A percentile compares a stretch with the other conserved stretches of the same genome.
Conservation (phyloP, 805 yeast species). For the Saccharomycopsis malanga region DNA sequence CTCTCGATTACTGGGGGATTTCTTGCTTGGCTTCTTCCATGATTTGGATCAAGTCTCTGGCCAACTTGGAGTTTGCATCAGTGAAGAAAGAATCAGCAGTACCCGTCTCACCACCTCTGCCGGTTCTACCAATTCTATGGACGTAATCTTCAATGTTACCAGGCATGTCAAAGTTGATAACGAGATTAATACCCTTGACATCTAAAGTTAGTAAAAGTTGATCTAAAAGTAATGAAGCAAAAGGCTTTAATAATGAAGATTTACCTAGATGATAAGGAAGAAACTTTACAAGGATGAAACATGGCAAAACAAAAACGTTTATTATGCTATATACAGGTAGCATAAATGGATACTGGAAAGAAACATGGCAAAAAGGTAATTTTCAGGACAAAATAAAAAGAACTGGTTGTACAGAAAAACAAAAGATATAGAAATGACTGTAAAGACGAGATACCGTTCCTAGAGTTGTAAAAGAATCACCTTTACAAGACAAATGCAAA, state of each 20-base stretch:
- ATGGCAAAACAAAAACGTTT: not conserved
- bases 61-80: conserved; percentile 76
- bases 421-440: no score
- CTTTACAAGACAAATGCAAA: not conserved
- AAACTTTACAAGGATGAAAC: conserved; percentile 4
- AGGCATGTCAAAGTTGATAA: conserved; percentile 95
- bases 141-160: conserved; percentile 97
- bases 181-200: conserved; percentile 94
- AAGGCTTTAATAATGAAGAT: no score
- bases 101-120: conserved; percentile 97
- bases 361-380: not conserved
- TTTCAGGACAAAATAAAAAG: no score
- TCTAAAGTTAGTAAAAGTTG: conserved; percentile 39
- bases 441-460: not conserved
- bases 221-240: not conserved
- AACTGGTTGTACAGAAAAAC: not conserved
- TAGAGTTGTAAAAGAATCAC: not conserved
- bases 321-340: conserved; percentile 8
- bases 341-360: not conserved
- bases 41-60: conserved; percentile 82
- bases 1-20: conserved; percentile 71
- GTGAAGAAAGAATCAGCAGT: conserved; percentile 94
- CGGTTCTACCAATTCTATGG: conserved; percentile 98
- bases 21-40: conserved; percentile 93
- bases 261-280: conserved; percentile 13